phyloP scores from a whole-genome alignment of 805 yeast species.

The Tetrapisispora phaffii region DNA sequence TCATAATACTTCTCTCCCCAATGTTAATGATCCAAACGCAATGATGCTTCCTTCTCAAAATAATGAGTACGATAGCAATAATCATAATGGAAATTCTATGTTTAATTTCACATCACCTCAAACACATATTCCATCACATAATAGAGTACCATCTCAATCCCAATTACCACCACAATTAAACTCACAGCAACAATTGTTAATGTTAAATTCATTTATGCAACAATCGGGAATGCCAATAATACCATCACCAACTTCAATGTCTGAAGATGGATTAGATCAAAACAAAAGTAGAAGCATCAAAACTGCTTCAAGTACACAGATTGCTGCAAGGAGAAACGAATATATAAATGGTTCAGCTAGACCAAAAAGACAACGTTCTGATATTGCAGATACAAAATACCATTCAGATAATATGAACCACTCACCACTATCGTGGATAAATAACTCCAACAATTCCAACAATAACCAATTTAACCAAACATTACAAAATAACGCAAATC shows the following conservation, averaged over 20 bases:
- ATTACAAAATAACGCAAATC: not conserved
- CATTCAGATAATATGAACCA: conserved; percentile 1
- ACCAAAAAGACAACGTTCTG: conserved; percentile 4
- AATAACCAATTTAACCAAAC: not conserved
- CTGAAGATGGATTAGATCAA: conserved; percentile 49
- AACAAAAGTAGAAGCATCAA: not conserved
- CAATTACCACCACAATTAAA: not conserved
- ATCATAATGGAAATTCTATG: not conserved
- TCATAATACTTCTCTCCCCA: not conserved
- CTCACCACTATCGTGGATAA: conserved; percentile 22
- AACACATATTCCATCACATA: not conserved
- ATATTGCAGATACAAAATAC: not conserved
- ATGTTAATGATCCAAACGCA: not conserved
- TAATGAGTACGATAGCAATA: not conserved
- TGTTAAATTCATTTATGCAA: conserved; percentile 2
- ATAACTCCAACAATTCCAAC: not conserved
- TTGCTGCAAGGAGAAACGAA: conserved; percentile 1
- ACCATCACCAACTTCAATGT: conserved; percentile 54
- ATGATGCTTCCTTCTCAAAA: not conserved
- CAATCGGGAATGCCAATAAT: conserved; percentile 20
- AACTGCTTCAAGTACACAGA: not conserved
- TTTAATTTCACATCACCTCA: not conserved
- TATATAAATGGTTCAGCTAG: not conserved
- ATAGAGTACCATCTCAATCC: conserved; percentile 1
- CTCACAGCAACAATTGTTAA: conserved; percentile 1